Evolutionary conservation across 768 basidiomycete species (phyloP).

Genomic region (Zangia roseola): DNA sequence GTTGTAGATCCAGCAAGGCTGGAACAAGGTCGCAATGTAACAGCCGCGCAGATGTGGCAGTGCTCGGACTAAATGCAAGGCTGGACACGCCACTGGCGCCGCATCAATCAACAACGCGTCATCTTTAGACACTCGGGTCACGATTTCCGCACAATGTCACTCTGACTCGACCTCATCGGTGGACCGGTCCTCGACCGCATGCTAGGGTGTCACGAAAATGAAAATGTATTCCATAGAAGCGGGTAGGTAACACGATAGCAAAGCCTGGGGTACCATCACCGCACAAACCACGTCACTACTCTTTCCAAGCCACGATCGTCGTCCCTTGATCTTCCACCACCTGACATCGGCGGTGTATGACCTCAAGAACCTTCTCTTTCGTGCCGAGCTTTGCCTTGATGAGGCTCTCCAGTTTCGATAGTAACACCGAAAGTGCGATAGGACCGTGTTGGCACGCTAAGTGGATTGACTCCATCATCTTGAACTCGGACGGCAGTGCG

Average conservation of each 20-base stretch:
- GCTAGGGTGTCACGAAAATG: neutral
- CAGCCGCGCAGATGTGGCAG: constrained; percentile 24
- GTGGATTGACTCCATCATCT: constrained; percentile 63
- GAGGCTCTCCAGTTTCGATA: constrained; percentile 23
- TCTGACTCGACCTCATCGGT: neutral
- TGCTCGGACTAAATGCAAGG: constrained; percentile 16
- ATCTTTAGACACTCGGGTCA: constrained; percentile 2
- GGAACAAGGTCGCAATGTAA: constrained; percentile 29
- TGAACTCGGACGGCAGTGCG: constrained; percentile 75
- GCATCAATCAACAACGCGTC: constrained; percentile 25
- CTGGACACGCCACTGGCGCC: constrained; percentile 26
- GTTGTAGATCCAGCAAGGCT: constrained; percentile 2
- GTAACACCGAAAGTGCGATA: constrained; percentile 20
- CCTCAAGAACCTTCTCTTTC: constrained; percentile 73
- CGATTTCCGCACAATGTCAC: neutral
- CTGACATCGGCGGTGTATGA: constrained; percentile 67
- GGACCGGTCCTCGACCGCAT: neutral
- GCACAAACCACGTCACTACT: constrained; percentile 14
- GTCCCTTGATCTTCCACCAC: constrained; percentile 50
- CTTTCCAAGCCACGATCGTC: constrained; percentile 22
- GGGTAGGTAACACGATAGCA: neutral
- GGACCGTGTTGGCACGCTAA: constrained; percentile 41
- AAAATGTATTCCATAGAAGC: neutral
- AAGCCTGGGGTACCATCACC: constrained; percentile 17
- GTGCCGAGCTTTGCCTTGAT: constrained; percentile 52